Conservation (phyloP, 164 flowering plant genomes). For the Vitis vinifera region ASM3070453v1 NC_081810.1:648501-649000, state of each 20-base stretch:
- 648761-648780: slow-evolving; percentile 13
- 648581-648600: no score
- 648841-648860: background rate
- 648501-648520: no score
- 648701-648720: background rate
- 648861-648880: slow-evolving; percentile 19
- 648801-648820: background rate
- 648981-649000: slow-evolving; percentile 20
- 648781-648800: background rate
- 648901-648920: background rate
- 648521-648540: no score
- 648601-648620: no score
- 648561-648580: no score
- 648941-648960: no score
- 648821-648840: background rate
- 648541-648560: no score
- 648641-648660: no score
- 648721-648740: background rate
- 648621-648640: no score
- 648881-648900: background rate
- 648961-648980: no score
- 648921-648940: no score
- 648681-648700: background rate
- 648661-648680: no score
- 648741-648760: background rate